A percentile compares a stretch with the other conserved stretches of the same genome.
Evolutionary conservation across 192 early-diverging fungal species (phyloP).

Genomic region (Podila epicladia): DNA sequence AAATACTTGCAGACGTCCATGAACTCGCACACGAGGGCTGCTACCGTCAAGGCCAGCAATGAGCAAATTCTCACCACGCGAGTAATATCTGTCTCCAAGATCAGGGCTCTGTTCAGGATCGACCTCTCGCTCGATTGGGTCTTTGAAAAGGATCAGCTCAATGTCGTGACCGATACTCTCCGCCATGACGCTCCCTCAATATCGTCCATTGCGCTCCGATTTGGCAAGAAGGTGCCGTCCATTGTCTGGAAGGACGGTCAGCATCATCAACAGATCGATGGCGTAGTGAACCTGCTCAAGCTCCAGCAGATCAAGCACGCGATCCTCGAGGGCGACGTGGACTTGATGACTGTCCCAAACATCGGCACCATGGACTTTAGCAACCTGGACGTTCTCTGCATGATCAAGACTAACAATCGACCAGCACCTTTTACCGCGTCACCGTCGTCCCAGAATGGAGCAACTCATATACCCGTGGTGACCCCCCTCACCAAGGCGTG

Average conservation of each 20-base stretch:
- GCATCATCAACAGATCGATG: conserved; percentile 20
- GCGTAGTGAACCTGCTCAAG: conserved; percentile 22
- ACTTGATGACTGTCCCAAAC: conserved; percentile 33
- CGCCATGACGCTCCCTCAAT: conserved; percentile 1
- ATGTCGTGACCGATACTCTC: conserved; percentile 4
- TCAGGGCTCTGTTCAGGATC: conserved; percentile 20
- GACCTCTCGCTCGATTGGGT: conserved; percentile 36
- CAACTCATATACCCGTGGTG: not conserved
- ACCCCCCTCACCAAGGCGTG: not conserved
- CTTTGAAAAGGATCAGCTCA: conserved; percentile 11
- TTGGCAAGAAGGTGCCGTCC: conserved; percentile 14
- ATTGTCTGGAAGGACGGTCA: conserved; percentile 15
- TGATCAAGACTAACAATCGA: conserved; percentile 36
- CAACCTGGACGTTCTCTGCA: conserved; percentile 30
- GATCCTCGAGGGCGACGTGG: conserved; percentile 31
- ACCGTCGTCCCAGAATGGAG: not conserved
- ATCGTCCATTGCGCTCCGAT: conserved; percentile 13
- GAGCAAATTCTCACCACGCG: conserved; percentile 10
- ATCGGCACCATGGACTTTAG: conserved; percentile 41
- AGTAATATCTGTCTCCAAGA: conserved; percentile 16
- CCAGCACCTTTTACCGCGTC: not conserved
- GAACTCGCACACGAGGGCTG: conserved; percentile 12
- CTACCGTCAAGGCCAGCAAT: not conserved
- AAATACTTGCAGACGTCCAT: conserved; percentile 5
- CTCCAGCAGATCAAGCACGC: conserved; percentile 23